phyloP scores from a whole-genome alignment of 2,329 filamentous ascomycete species.

The Setomelanomma holmii region DNA sequence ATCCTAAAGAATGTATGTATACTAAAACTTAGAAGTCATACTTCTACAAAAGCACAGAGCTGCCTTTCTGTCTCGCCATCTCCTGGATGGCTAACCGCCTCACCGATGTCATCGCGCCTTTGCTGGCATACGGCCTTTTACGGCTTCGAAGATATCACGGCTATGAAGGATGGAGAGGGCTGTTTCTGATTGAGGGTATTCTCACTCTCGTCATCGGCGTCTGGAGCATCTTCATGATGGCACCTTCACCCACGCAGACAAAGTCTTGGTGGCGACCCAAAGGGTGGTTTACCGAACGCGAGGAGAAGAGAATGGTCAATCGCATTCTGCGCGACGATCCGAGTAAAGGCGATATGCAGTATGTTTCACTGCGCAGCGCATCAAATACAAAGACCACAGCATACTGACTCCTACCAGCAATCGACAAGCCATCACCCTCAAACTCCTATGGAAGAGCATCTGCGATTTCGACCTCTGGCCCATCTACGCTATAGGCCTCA shows the following conservation, averaged over 20 bases:
- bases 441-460: conserved; percentile 61
- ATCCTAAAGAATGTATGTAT: not conserved
- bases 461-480: conserved; percentile 50
- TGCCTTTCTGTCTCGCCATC: conserved; percentile 50
- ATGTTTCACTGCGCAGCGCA: too few species aligned
- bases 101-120: conserved; percentile 41
- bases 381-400: too few species aligned
- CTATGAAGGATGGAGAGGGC: conserved; percentile 49
- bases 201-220: conserved; percentile 29
- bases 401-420: conserved; percentile 64
- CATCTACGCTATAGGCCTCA: not conserved
- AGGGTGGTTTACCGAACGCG: conserved; percentile 70
- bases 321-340: conserved; percentile 64
- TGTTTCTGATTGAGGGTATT: conserved; percentile 57
- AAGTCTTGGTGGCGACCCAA: conserved; percentile 30
- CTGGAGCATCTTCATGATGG: conserved; percentile 36
- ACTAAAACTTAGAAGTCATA: conserved; percentile 54
- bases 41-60: conserved; percentile 66
- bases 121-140: conserved; percentile 48
- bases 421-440: conserved; percentile 55
- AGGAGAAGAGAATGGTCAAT: conserved; percentile 74
- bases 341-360: conserved; percentile 53
- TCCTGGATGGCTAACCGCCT: conserved; percentile 50
- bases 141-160: conserved; percentile 51
- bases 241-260: conserved; percentile 65